A percentile compares a stretch with the other conserved stretches of the same genome.
phyloP scores from a whole-genome alignment of 345 rosid genomes.

The Sonneratia caseolaris region DNA sequence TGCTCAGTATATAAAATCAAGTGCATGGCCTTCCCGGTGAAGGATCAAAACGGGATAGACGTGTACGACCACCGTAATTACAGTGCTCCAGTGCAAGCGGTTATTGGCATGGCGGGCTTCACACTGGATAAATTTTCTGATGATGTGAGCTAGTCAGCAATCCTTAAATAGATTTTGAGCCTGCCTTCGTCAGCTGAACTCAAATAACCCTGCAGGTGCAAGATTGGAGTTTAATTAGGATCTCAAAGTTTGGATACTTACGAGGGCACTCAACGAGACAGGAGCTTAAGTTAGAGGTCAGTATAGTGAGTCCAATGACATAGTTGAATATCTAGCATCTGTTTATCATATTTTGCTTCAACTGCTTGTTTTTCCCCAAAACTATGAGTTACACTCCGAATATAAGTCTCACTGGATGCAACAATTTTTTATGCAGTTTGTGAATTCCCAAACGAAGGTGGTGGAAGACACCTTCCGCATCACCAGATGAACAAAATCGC shows the following conservation, averaged over 20 bases:
- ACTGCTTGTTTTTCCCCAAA: not conserved
- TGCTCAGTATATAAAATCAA: slow-evolving; percentile 32
- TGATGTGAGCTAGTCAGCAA: slow-evolving; percentile 18
- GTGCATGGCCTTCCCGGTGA: slow-evolving; percentile 44
- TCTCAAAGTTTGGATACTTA: slow-evolving; percentile 35
- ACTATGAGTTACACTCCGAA: not conserved
- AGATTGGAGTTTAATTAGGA: slow-evolving; percentile 46
- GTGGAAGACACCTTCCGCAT: slow-evolving; percentile 45
- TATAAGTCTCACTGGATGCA: not conserved
- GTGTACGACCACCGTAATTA: slow-evolving; percentile 47
- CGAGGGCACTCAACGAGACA: slow-evolving; percentile 37
- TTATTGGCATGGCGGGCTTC: slow-evolving; percentile 72
- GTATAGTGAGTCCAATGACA: not conserved
- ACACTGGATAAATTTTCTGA: slow-evolving; percentile 26
- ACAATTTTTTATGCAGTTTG: slow-evolving; percentile 28
- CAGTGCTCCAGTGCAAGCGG: slow-evolving; percentile 46
- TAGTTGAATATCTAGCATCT: not conserved
- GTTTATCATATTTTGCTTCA: not conserved
- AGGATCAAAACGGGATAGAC: slow-evolving; percentile 33
- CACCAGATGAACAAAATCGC: slow-evolving; percentile 12
- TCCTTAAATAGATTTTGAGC: not conserved
- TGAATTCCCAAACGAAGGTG: slow-evolving; percentile 23
- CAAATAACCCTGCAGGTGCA: slow-evolving; percentile 12
- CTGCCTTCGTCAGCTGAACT: too few relatives aligned
- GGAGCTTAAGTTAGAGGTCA: slow-evolving; percentile 40